A percentile compares a stretch with the other conserved stretches of the same genome.
Conservation (phyloP, 1,284 basidiomycete genomes). For the Taiwanofungus camphoratus region DNA sequence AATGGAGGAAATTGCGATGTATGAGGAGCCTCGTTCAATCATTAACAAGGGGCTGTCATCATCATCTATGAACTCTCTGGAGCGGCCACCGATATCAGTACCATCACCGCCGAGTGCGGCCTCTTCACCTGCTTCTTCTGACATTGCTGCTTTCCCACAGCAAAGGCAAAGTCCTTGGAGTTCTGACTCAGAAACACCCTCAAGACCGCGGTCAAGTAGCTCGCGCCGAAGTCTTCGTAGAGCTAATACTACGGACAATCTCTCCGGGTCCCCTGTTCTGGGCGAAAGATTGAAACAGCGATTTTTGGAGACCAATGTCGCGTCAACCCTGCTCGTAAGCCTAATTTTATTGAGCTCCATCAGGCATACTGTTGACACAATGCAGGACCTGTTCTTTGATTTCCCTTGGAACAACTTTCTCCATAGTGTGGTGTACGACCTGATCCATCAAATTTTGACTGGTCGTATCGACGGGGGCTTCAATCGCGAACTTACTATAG, state of each 20-base stretch:
- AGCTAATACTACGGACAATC: conserved; percentile 31
- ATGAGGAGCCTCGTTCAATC: conserved; percentile 40
- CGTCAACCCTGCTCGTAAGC: conserved; percentile 72
- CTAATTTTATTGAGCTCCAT: background rate
- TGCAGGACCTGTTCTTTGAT: conserved; percentile 88
- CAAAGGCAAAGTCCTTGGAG: conserved; percentile 24
- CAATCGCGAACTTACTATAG: conserved; percentile 77
- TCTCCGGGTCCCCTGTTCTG: conserved; percentile 34
- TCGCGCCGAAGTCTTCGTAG: conserved; percentile 52
- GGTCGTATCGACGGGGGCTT: conserved; percentile 73
- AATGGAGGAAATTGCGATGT: conserved; percentile 74
- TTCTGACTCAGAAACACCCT: conserved; percentile 32
- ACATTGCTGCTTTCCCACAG: conserved; percentile 18
- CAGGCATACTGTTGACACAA: background rate
- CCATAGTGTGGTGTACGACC: conserved; percentile 95
- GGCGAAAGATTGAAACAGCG: conserved; percentile 78
- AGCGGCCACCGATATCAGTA: conserved; percentile 17
- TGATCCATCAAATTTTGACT: conserved; percentile 93
- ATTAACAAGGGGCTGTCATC: conserved; percentile 11
- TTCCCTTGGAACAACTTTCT: conserved; percentile 98
- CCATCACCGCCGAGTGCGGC: conserved; percentile 5
- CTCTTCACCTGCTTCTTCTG: conserved; percentile 10
- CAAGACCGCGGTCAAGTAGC: conserved; percentile 33
- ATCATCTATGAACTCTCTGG: too few species aligned
- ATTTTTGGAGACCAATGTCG: conserved; percentile 68